Base-by-base conservation (phyloP, 2,329 filamentous ascomycete species). In the Cytospora piceicola region DNA sequence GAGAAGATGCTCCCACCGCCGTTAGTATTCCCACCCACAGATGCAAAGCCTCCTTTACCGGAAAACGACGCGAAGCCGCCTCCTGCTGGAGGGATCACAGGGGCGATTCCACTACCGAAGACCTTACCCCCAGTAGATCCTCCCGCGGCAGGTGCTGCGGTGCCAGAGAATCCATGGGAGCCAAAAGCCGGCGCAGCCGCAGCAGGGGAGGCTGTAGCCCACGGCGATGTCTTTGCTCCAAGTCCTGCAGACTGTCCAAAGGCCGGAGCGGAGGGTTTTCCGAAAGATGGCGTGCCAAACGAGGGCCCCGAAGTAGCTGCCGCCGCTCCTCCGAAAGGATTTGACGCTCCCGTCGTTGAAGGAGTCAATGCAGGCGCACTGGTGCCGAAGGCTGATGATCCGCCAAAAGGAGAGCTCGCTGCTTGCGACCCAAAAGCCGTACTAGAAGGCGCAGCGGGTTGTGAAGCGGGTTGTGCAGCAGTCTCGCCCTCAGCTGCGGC, bases 41-140 rank as follows among this genome's bases (percentile, higher is more conserved):
- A 80, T 8, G 78, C 82, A 72, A 90, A 90, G 1, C 85, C 86
- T 3, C 83, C 77, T 65, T 83, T 80, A 32, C 74, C 79, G 4
- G 85, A 82, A 72, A 88, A 88, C 30, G 77, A 78, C 29, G 86
- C 80, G 70, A 87, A 86, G 0, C 82, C 83, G 34, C 81, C 79
- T 68, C 42, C 71, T 64, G 69, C 72, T 70, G 29, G 63, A 71
- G 67, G 71, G 36, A 69, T 75, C 65, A 9, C 69, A 58, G 56
- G 67, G n/a, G 71, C 71, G 14, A 68, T 57, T 3, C 69, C 66
- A 62, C 74, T 74, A 4, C 76, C 78, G 68, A 83, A 83, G 1
- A 78, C 73, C 57, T 77, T 77, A 12, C 73, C 70, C 36, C 56
- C 63, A 8, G 63, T n/a, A 39, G 72, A 66, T 17, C 72, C 74